Base-by-base conservation (phyloP, 352 stramenopile genomes). In the Globisporangium sylvaticum region DNA sequence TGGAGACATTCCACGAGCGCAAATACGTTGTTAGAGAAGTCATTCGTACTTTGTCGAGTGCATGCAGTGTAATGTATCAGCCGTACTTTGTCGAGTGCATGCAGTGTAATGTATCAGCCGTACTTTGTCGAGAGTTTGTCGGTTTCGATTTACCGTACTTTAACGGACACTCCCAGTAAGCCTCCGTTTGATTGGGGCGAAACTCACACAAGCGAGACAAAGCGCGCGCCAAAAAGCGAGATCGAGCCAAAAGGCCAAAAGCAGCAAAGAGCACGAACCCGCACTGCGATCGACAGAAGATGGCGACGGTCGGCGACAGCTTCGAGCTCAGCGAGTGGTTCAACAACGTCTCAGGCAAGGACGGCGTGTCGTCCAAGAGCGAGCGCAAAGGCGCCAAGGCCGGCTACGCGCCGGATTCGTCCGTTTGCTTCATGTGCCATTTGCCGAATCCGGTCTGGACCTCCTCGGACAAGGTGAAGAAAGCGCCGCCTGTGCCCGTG, bases 321-420 rank as follows among this genome's bases (percentile, higher is more conserved):
- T 93, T 93, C 60, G 78, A 91, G 77, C 77, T 93, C 39, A 91
- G 84, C 72, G 83, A 87, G 78, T 94, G 86, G 86, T 94, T 91
- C 69, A 94, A 94, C 64, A 73, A 56, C 54, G 52, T 70, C 50
- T 61, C 65, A 5, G 37, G 46, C 61, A 76, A 73, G 42, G 63
- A 53, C 52, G n/a, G 29, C 15, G 58, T 52, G 52, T 54, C 62
- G 29, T 66, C 68, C 31, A 58, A 79, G 66, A 57, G 68, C 66
- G 59, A 78, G 72, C 66, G 70, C 65, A 78, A 73, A 25, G 53
- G 87, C 68, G 71, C 76, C 52, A 90, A 72, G 12, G 75, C 81
- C 22, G 66, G 63, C 22, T 31, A 48, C 14, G 8, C 58, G 68
- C 67, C 5, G 71, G 53, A 50, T 62, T 52, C 42, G n/a, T 57